Evolutionary conservation across 2,329 filamentous ascomycete species (phyloP).

Genomic region (Exophiala sideris): DNA sequence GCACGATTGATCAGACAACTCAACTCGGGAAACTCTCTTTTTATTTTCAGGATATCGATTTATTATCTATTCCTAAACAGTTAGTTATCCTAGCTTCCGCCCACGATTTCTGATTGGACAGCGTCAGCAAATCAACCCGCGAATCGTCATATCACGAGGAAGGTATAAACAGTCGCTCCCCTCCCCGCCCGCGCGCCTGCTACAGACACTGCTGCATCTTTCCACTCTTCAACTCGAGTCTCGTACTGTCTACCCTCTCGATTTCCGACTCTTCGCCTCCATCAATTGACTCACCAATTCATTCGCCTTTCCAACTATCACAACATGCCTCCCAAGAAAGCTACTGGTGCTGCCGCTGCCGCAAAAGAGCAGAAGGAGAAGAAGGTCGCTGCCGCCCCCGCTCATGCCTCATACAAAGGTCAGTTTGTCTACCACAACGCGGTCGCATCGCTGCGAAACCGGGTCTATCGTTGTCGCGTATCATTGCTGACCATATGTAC

Average conservation of each 20-base stretch:
- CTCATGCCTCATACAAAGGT: slow-evolving; percentile 67
- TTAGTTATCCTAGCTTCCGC: slow-evolving; percentile 3
- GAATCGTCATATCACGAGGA: slow-evolving; percentile 21
- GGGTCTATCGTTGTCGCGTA: slow-evolving; percentile 48
- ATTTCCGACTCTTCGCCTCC: slow-evolving; percentile 12
- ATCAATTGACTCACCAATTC: slow-evolving; percentile 18
- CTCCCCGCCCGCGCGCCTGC: slow-evolving; percentile 37
- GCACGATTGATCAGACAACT: neutral
- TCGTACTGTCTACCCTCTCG: slow-evolving; percentile 19
- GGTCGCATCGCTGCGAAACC: slow-evolving; percentile 43
- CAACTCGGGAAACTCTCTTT: neutral
- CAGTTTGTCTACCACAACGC: slow-evolving; percentile 45
- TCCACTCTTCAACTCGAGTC: slow-evolving; percentile 9
- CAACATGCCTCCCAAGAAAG: slow-evolving; percentile 66
- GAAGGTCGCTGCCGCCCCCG: slow-evolving; percentile 54
- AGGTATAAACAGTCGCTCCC: slow-evolving; percentile 32
- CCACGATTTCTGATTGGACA: slow-evolving; percentile 18
- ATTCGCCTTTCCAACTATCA: slow-evolving; percentile 17
- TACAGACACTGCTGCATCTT: slow-evolving; percentile 30
- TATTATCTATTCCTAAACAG: neutral
- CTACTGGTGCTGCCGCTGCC: slow-evolving; percentile 46
- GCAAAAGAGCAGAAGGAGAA: slow-evolving; percentile 38
- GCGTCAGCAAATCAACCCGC: slow-evolving; percentile 16
- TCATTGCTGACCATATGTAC: slow-evolving; percentile 50
- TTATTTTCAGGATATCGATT: slow-evolving; percentile 2